Evolutionary conservation across 805 yeast species (phyloP), one percentile per base, ranked within the genome.

Genomic region (Sugiyamaella americana): DNA sequence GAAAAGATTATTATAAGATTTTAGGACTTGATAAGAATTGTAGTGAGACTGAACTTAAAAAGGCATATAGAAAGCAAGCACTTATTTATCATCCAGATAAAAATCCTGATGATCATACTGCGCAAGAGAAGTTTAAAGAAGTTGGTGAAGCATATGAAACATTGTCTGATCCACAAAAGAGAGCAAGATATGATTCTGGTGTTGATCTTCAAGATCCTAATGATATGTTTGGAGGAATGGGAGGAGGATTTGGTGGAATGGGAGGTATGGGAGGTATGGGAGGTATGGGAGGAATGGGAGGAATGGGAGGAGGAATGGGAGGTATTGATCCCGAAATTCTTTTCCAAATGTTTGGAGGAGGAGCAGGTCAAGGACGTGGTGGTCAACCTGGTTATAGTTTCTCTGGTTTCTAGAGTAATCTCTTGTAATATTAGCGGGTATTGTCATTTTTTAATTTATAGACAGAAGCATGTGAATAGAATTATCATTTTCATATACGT

Each of bases 51-150:
- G 84, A 79, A 45, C 76, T 86, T 59, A 83, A 84, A 62, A 83
- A 82, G 61, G 85, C 93, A 1, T 86, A 82, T 64, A 72, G 88
- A 57, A 79, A 77, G 57, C 73, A 79, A 55, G 94, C 94, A 2
- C 72, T 85, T 49, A 71, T 69, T 52, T 76, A 76, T 58, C 95
- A 86, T 62, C 95, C 95, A 0, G 95, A 86, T 61, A 86, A 87
- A 68, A 82, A 85, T 60, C 79, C 76, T 10, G 68, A 65, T 40
- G 58, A 58, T 42, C 71, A 62, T 45, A 95, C 84, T 63, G 96
- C 95, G 13, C 93, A 94, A 44, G 98, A 91, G 63, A 88, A 86
- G 70, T 91, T 91, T 69, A 91, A 91, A 68, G 96, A 87, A 64
- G 76, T 87, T 60, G 81, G 91, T 3, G 78, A 79, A 51, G 96